Conservation (phyloP, 139 green algal species). For the Chlorella vulgaris region DNA sequence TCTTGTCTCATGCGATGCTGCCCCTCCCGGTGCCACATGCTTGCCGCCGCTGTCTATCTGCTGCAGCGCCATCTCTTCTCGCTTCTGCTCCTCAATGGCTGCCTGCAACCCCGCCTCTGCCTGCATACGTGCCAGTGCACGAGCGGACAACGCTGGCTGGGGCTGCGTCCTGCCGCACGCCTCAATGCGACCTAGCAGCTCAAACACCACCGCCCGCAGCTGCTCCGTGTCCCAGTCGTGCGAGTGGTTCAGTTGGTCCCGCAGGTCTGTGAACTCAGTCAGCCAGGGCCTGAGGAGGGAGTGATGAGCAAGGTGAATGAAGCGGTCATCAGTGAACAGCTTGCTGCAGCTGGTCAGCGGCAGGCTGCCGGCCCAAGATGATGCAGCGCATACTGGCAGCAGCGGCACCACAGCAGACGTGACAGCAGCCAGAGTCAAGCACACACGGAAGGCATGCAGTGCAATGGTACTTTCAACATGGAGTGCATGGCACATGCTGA, state of each 20-base stretch:
- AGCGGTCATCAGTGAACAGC: background rate
- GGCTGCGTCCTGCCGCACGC: slow-evolving; percentile 57
- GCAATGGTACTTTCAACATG: too few species aligned
- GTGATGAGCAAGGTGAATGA: background rate
- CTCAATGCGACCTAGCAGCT: slow-evolving; percentile 55
- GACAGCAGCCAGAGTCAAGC: too few species aligned
- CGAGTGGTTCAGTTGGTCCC: slow-evolving; percentile 70
- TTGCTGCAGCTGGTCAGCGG: background rate
- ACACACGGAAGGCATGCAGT: background rate
- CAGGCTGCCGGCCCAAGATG: too few species aligned
- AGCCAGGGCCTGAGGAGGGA: slow-evolving; percentile 86
- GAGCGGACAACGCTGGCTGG: slow-evolving; percentile 55
- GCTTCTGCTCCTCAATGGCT: slow-evolving; percentile 75
- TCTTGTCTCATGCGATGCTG: background rate
- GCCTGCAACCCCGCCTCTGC: slow-evolving; percentile 42
- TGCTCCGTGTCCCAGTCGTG: slow-evolving; percentile 1
- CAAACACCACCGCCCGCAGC: slow-evolving; percentile 50
- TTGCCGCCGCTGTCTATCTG: slow-evolving; percentile 5
- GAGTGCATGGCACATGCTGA: too few species aligned
- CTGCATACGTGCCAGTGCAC: slow-evolving; percentile 45
- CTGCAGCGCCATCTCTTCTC: slow-evolving; percentile 61
- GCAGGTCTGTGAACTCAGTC: slow-evolving; percentile 85
- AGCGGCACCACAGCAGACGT: too few species aligned
- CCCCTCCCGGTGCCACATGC: background rate
- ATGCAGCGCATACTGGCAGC: too few species aligned